Evolutionary conservation across 2,329 filamentous ascomycete species (phyloP).

Genomic region (Hypoxylon sp.): DNA sequence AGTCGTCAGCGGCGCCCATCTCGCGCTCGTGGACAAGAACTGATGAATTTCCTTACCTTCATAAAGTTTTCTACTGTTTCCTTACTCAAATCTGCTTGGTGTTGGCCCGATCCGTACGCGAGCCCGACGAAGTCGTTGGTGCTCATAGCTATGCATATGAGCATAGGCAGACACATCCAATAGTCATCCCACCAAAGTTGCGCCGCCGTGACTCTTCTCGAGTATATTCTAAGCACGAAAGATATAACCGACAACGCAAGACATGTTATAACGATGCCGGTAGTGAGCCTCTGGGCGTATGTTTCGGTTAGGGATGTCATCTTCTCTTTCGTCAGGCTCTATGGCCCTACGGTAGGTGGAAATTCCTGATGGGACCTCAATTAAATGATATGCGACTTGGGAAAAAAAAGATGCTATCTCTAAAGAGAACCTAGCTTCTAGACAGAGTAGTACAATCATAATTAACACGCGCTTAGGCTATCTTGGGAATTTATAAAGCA

Average conservation of each 20-base stretch:
- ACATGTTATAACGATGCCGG: slow-evolving; percentile 49
- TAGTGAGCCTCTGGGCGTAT: slow-evolving; percentile 47
- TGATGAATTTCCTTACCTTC: slow-evolving; percentile 38
- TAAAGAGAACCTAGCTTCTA: not conserved
- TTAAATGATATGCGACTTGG: slow-evolving; percentile 14
- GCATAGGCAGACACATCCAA: slow-evolving; percentile 50
- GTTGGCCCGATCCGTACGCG: slow-evolving; percentile 45
- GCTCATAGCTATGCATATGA: slow-evolving; percentile 46
- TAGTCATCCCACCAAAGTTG: slow-evolving; percentile 51
- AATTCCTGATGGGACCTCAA: slow-evolving; percentile 10
- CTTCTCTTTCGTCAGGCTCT: slow-evolving; percentile 22
- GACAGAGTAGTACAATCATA: slow-evolving; percentile 10
- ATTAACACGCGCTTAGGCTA: slow-evolving; percentile 1
- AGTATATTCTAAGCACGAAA: slow-evolving; percentile 48
- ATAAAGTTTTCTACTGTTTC: slow-evolving; percentile 42
- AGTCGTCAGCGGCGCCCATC: slow-evolving; percentile 17
- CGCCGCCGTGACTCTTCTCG: slow-evolving; percentile 44
- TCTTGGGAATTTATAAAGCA: slow-evolving; percentile 14
- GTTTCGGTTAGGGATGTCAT: slow-evolving; percentile 41
- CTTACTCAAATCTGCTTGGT: slow-evolving; percentile 43
- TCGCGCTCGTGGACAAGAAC: not conserved
- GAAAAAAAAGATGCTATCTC: not conserved
- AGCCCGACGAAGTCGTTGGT: slow-evolving; percentile 46
- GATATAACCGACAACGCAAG: slow-evolving; percentile 46
- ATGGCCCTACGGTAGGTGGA: slow-evolving; percentile 2